Evolutionary conservation across 2,329 filamentous ascomycete species (phyloP).

Genomic region (Trichophyton rubrum): DNA sequence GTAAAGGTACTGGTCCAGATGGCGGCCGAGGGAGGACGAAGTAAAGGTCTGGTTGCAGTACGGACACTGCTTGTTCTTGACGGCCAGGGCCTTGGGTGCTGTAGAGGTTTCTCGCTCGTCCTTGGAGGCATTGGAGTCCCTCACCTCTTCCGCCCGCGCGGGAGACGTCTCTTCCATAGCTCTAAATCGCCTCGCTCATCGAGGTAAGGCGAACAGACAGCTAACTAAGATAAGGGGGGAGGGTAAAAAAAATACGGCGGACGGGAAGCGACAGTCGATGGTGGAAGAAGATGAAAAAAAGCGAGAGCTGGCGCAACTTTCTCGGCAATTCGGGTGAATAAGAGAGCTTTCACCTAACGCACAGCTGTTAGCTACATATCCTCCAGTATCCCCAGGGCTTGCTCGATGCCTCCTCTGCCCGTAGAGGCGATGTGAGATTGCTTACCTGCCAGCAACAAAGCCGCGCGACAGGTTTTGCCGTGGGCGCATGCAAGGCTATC

Average conservation of each 20-base stretch:
- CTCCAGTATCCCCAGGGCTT: neutral
- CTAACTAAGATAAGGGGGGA: neutral
- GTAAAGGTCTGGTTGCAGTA: conserved; percentile 87
- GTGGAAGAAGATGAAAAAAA: neutral
- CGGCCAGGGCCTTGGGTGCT: conserved; percentile 33
- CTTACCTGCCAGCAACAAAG: neutral
- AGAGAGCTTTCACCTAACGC: neutral
- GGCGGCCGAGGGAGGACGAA: conserved; percentile 81
- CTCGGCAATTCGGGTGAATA: neutral
- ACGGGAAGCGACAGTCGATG: too few species aligned
- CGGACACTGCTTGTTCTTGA: conserved; percentile 77
- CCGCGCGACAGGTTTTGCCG: neutral
- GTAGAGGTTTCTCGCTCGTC: conserved; percentile 3
- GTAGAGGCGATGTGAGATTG: neutral
- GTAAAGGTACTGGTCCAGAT: conserved; percentile 88
- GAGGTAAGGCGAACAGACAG: neutral
- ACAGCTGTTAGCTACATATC: neutral
- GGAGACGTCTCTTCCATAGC: conserved; percentile 10
- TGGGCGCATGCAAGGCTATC: conserved; percentile 4
- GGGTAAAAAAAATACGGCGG: neutral
- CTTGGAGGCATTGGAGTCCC: conserved; percentile 5
- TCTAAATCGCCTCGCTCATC: neutral
- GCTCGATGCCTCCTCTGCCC: neutral
- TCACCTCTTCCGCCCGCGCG: conserved; percentile 6
- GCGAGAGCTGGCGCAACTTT: neutral